Base-by-base conservation (phyloP, 179 eudicot species). In the Corrigiola litoralis region DNA sequence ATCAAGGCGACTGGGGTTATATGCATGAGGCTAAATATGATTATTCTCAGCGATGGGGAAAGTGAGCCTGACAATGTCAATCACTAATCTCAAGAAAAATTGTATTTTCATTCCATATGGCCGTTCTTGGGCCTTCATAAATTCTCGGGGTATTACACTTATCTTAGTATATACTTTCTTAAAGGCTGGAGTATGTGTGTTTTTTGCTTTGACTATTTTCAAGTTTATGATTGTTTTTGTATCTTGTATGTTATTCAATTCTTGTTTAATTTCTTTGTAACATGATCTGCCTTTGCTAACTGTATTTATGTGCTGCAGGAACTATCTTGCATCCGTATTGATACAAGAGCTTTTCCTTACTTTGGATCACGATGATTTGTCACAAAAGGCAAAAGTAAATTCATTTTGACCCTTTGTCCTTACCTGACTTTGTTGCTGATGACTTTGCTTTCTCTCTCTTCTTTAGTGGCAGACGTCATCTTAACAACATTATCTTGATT, bases 281-380 rank as follows among this genome's bases (percentile, higher is more conserved):
- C 50, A 25, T 29, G 20, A 36, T 61, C 13, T 74, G 36, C 21
- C 21, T n/a, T 40, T 47, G 45, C 5, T 33, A 11, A 45, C 34
- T 59, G 51, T 11, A 29, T 53, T 45, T 47, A 17, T 58, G 11
- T 31, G 40, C 55, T 58, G 36, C 95, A 95, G 99, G 85, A 95
- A 95, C 77, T 95, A 95, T 71, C 96, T 91, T 74, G 95, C 99
- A 36, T 95, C 97, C 50, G 80, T 95, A 68, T 85, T 95, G 72
- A 86, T 95, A 67, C 99, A 95, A 72, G 99, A 95, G 79, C 84
- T 95, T 58, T 95, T 95, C 76, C 91, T 95, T 58, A 91, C 97
- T 14, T 85, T 96, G 87, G 99, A 95, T 75, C 99, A 95, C 63
- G 99, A 95, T 65, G 99, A 95, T 79, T 62, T 84, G 54, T 68